phyloP scores from a whole-genome alignment of 768 basidiomycete genomes.

The Podaxis sp. region DNA sequence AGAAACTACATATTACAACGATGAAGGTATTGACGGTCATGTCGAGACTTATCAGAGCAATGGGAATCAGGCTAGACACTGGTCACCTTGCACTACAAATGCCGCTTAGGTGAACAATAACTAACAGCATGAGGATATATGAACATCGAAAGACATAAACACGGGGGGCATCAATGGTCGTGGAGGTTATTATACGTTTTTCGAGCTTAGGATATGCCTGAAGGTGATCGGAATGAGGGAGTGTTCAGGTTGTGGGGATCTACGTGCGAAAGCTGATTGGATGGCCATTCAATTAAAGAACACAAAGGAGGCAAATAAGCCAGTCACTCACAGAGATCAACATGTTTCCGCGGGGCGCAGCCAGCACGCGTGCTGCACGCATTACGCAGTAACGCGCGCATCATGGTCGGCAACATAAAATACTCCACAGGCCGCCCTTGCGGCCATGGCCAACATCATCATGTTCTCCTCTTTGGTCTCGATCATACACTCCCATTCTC shows the following conservation, averaged over 20 bases:
- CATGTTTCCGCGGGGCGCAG: conserved; percentile 21
- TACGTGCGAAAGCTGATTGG: conserved; percentile 13
- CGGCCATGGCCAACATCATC: conserved; percentile 66
- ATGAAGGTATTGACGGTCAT: conserved; percentile 16
- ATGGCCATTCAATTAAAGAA: neutral
- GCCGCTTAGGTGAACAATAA: conserved; percentile 2
- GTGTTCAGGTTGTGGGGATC: conserved; percentile 5
- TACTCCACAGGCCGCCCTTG: conserved; percentile 60
- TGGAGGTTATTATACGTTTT: conserved; percentile 10
- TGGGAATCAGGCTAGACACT: conserved; percentile 21
- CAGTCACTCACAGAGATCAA: neutral
- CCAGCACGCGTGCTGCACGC: conserved; percentile 29
- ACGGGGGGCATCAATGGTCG: conserved; percentile 7
- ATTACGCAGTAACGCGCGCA: conserved; percentile 3
- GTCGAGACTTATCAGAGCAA: conserved; percentile 17
- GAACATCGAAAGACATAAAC: conserved; percentile 11
- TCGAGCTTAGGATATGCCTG: conserved; percentile 5
- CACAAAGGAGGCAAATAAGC: neutral
- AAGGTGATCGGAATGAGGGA: neutral
- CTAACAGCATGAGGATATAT: conserved; percentile 13
- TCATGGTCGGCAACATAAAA: conserved; percentile 71
- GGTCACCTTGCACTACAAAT: conserved; percentile 9
- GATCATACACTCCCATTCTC: conserved; percentile 66
- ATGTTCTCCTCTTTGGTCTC: conserved; percentile 62
- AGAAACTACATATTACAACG: conserved; percentile 27